Evolutionary conservation across 2,329 filamentous ascomycete species (phyloP), one percentile per base, ranked within the genome.

Genomic region (Ilyonectria mors-panacis): DNA sequence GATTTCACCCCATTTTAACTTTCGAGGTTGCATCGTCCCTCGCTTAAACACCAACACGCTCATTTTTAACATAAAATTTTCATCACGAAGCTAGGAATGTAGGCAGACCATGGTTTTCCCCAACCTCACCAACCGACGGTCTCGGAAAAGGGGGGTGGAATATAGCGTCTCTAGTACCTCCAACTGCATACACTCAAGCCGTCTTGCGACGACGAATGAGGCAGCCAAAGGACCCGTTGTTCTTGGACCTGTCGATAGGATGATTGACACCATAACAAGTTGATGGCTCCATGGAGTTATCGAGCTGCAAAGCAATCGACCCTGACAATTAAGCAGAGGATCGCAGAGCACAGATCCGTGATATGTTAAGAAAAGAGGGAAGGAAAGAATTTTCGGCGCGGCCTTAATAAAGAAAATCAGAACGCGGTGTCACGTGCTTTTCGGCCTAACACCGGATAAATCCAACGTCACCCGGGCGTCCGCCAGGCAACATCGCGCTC

Each of bases 181-280:
- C 80, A 83, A 84, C 84, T 84, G 85, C 88, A 86, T 19, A 88
- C 89, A 88, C 88, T 94, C 91, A 91, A 84, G 75, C 69, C 72
- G 54, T 71, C 86, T 87, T 86, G 82, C 84, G 75, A 84, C 80
- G 83, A 88, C 91, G 91, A 93, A 86, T 89, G 88, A 87, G 88
- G 89, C 87, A 86, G 84, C 84, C 82, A 82, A 82, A 85, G 84
- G 81, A 85, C 85, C 83, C 82, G 84, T 96, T 88, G 78, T 82
- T 97, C 92, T 97, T 82, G 93, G 92, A 96, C 91, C 93, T 96
- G 94, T 97, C 94, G 93, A 94, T 93, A 90, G 92, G 93, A 95
- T 86, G 83, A 94, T 92, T 91, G 88, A 93, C 92, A 94, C 89
- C 93, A 94, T 91, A 83, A 78, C 79, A 82, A 80, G 80, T 81